Evolutionary conservation across 2,329 filamentous ascomycete genomes (phyloP).

Genomic region (Aspergillus glaucus): DNA sequence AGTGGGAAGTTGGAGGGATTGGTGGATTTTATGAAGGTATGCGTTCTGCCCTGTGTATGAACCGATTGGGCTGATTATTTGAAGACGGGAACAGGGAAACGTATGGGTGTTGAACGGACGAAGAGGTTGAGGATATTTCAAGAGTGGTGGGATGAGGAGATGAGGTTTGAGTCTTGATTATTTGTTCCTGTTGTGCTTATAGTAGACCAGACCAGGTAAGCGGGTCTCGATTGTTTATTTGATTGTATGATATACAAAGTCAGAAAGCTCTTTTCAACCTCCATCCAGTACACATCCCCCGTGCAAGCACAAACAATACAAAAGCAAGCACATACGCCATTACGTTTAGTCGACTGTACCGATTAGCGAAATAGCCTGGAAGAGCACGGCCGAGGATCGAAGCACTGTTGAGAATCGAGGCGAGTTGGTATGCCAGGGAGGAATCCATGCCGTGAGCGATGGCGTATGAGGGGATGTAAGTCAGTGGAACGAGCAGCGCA

Average conservation of each 20-base stretch:
- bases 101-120: slow-evolving; percentile 45
- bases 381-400: slow-evolving; percentile 26
- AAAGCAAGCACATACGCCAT: slow-evolving; percentile 10
- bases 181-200: too few species aligned
- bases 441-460: slow-evolving; percentile 17
- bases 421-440: slow-evolving; percentile 23
- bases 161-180: slow-evolving; percentile 7
- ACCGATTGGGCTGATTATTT: neutral
- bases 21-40: slow-evolving; percentile 48
- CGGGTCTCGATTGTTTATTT: too few species aligned
- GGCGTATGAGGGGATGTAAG: slow-evolving; percentile 29
- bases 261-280: neutral
- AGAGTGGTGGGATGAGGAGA: slow-evolving; percentile 52
- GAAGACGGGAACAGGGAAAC: slow-evolving; percentile 47
- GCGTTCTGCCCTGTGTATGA: neutral
- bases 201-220: too few species aligned
- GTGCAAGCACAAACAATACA: neutral
- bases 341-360: slow-evolving; percentile 25
- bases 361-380: slow-evolving; percentile 27
- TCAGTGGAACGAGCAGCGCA: slow-evolving; percentile 29
- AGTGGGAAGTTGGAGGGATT: slow-evolving; percentile 66
- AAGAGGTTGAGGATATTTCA: slow-evolving; percentile 45
- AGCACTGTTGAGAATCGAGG: slow-evolving; percentile 26
- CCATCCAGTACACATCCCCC: neutral
- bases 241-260: neutral